Base-by-base conservation (phyloP, 345 rosid genomes). In the Gossypium longicalyx region DNA sequence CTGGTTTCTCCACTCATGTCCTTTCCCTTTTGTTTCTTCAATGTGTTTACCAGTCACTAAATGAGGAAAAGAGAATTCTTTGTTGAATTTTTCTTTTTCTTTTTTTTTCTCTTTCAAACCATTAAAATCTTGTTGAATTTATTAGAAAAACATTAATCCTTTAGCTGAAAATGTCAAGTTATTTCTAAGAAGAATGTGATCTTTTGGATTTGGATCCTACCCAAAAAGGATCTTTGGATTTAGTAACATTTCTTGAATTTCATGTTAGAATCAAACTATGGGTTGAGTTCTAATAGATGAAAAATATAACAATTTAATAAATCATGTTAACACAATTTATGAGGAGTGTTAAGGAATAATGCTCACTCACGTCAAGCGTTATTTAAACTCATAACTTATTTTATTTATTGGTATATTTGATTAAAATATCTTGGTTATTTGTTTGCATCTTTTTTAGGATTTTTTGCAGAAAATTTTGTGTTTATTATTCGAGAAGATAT, bases 1-100 rank as follows among this genome's bases (percentile, higher is more conserved):
- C 83, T 85, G 86, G 83, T 70, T 78, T 76, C 82, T 81, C 88
- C 85, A 85, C 86, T 85, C 80, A 77, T 85, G 85, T 83, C 85
- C 41, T 41, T 75, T 17, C 11, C 45, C 65, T 69, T 75, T 69
- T 62, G 29, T 44, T 19, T 70, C 82, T 78, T 79, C 81, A 77
- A 77, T 74, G 74, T 76, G 61, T 66, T 57, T 16, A 19, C 53
- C 47, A 38, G 12, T 71, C 67, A 74, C 12, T 2, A 22, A 38
- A 58, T 59, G 77, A 77, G 77, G 76, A 82, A 64, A 74, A 67
- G 7, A 10, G 16, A n/a, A 16, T 72, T 58, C 22, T 57, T 56
- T 38, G 12, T 41, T 53, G 2, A 9, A 34, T 4, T 34, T 4
- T 29, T 29, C 34, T 3, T 29, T 5, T 5, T 29, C 3, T 34